phyloP scores from a whole-genome alignment of 768 basidiomycete species.

The Steccherinum ochraceum region DNA sequence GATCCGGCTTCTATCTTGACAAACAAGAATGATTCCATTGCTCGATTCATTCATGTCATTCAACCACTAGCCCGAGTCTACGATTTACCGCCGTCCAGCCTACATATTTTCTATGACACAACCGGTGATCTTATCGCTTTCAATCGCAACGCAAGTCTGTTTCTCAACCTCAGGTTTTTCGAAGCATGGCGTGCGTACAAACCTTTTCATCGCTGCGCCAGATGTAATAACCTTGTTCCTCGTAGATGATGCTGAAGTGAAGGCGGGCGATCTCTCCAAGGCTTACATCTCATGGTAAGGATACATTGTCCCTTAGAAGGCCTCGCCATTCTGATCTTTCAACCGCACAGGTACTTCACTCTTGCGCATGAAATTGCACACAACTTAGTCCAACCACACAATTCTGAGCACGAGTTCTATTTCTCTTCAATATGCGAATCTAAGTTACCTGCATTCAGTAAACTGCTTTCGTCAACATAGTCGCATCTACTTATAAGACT shows the following conservation, averaged over 20 bases:
- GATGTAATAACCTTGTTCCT: not conserved
- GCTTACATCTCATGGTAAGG: conserved; percentile 79
- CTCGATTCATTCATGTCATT: conserved; percentile 70
- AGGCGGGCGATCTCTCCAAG: conserved; percentile 40
- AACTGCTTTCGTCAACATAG: conserved; percentile 2
- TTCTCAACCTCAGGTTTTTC: conserved; percentile 82
- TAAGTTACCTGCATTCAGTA: conserved; percentile 27
- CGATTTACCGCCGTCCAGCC: conserved; percentile 58
- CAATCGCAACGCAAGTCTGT: conserved; percentile 84
- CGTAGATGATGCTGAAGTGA: conserved; percentile 67
- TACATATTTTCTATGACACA: conserved; percentile 86
- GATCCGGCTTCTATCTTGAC: conserved; percentile 43
- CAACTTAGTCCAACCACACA: conserved; percentile 81
- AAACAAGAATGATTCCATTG: conserved; percentile 48
- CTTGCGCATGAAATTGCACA: conserved; percentile 93
- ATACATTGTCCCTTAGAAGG: conserved; percentile 1
- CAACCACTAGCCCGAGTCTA: conserved; percentile 64
- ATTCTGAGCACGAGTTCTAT: conserved; percentile 92
- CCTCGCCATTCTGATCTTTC: not conserved
- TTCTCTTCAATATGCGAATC: conserved; percentile 87
- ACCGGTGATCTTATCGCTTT: conserved; percentile 86
- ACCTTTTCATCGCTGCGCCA: not conserved
- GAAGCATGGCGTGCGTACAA: conserved; percentile 78
- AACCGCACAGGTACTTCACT: conserved; percentile 67
- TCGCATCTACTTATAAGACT: no score